These are phyloP conservation scores for Apiospora hydei DNA, from an alignment of 2,329 filamentous ascomycete genomes.

Conservation along the genomic window DNA sequence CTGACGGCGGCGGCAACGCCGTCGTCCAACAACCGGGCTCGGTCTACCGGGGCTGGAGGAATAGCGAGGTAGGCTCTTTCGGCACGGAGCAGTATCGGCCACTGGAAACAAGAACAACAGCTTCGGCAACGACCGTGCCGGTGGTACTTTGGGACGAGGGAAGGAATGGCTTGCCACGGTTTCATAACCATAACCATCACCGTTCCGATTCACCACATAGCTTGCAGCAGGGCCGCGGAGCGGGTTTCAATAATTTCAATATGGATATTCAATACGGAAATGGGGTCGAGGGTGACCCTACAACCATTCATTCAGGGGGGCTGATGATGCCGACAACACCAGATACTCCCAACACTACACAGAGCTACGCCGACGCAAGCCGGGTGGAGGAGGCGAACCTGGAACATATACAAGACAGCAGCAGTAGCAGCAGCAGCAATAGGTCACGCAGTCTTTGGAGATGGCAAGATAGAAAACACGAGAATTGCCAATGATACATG, in stretches of 20 bases:
- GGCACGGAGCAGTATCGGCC: neutral
- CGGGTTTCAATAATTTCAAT: too few relatives aligned
- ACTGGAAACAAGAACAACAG: neutral
- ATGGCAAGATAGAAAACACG: neutral
- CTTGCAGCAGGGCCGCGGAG: neutral
- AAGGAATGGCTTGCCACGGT: neutral
- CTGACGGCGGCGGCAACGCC: neutral
- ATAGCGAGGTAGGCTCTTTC: neutral
- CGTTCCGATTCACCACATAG: neutral
- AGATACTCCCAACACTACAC: neutral
- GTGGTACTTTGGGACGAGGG: neutral
- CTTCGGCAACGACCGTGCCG: neutral
- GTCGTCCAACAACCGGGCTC: neutral
- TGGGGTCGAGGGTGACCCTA: neutral
- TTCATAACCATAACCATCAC: too few relatives aligned
- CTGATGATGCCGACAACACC: neutral
- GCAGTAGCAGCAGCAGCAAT: neutral
- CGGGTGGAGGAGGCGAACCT: constrained; percentile 3
- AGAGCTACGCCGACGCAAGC: neutral
- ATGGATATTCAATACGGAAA: neutral
- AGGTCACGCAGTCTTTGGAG: neutral
- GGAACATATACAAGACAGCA: neutral
- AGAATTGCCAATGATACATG: neutral
- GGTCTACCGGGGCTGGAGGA: neutral
- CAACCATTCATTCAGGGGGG: neutral